phyloP scores from a whole-genome alignment of 805 yeast species.

The Yarrowia alimentaria region DNA sequence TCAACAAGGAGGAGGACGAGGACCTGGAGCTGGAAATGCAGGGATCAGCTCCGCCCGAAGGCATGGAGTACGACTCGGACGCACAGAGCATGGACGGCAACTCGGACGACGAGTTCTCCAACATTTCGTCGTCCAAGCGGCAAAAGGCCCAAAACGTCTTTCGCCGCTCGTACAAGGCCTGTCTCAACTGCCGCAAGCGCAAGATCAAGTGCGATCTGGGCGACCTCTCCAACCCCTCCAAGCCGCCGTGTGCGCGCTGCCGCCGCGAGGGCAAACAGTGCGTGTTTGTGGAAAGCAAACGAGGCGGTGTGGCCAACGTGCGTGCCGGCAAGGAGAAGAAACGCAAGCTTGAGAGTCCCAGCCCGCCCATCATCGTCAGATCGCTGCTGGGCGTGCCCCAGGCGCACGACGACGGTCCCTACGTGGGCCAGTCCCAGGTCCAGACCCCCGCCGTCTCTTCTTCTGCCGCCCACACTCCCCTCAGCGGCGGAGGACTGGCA shows the following conservation, averaged over 20 bases:
- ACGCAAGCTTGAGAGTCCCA: conserved; percentile 8
- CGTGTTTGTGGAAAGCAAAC: conserved; percentile 58
- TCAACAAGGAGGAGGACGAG: conserved; percentile 20
- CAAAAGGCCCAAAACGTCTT: conserved; percentile 37
- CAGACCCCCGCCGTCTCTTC: background rate
- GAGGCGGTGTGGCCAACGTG: conserved; percentile 51
- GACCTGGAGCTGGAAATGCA: background rate
- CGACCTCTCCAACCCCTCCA: conserved; percentile 63
- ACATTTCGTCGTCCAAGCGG: conserved; percentile 24
- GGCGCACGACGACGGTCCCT: too few relatives aligned
- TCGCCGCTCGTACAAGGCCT: conserved; percentile 75
- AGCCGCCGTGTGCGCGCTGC: conserved; percentile 85
- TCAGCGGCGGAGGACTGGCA: too few relatives aligned
- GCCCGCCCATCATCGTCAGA: conserved; percentile 12
- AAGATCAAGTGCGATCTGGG: conserved; percentile 89
- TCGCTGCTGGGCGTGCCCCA: background rate
- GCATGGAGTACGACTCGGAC: conserved; percentile 10
- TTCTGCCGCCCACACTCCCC: too few relatives aligned
- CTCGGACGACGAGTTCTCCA: conserved; percentile 10
- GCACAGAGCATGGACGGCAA: background rate
- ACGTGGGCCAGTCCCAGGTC: too few relatives aligned
- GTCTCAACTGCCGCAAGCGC: conserved; percentile 77
- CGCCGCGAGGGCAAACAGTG: conserved; percentile 79
- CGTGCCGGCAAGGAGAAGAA: conserved; percentile 37
- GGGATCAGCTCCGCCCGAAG: background rate